A percentile compares a stretch with the other conserved stretches of the same genome.
phyloP scores from a whole-genome alignment of 2,329 filamentous ascomycete species.

The Exophiala mesophila region DNA sequence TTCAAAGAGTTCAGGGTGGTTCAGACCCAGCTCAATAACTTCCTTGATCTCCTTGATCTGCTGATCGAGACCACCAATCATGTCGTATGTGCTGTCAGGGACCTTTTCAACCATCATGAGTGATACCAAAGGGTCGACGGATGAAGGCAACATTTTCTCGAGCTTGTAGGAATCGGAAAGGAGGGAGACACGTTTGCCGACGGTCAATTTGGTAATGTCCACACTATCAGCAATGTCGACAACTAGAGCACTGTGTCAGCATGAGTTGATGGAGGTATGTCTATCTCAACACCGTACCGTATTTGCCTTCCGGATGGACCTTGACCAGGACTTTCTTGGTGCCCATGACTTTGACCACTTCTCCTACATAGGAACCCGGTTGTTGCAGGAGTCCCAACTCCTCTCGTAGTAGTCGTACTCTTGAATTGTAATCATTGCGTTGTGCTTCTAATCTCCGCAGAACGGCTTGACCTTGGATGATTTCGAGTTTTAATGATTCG shows the following conservation, averaged over 20 bases:
- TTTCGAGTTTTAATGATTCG: constrained; percentile 99
- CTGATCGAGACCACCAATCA: constrained; percentile 98
- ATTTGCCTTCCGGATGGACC: constrained; percentile 99
- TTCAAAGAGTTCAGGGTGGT: constrained; percentile 98
- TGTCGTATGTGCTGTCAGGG: constrained; percentile 98
- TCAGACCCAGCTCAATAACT: constrained; percentile 96
- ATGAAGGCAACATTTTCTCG: constrained; percentile 96
- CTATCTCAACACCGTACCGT: too few species aligned
- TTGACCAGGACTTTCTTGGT: constrained; percentile 99
- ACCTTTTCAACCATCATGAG: constrained; percentile 99
- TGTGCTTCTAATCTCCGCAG: constrained; percentile 93
- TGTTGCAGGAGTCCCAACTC: constrained; percentile 95
- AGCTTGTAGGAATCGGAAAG: constrained; percentile 98
- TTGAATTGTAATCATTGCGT: constrained; percentile 98
- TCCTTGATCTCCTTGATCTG: constrained; percentile 99
- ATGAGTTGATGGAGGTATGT: too few species aligned
- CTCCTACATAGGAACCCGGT: constrained; percentile 94
- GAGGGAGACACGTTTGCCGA: constrained; percentile 94
- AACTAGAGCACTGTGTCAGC: constrained; percentile 56
- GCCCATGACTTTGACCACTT: constrained; percentile 99
- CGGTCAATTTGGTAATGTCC: constrained; percentile 90
- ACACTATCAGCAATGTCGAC: constrained; percentile 94
- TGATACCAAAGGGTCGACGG: constrained; percentile 94
- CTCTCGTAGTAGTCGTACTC: constrained; percentile 88
- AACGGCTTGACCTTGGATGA: constrained; percentile 96